Conservation (phyloP, 2,329 filamentous ascomycete species). For the Stachybotrys echinatus region DNA sequence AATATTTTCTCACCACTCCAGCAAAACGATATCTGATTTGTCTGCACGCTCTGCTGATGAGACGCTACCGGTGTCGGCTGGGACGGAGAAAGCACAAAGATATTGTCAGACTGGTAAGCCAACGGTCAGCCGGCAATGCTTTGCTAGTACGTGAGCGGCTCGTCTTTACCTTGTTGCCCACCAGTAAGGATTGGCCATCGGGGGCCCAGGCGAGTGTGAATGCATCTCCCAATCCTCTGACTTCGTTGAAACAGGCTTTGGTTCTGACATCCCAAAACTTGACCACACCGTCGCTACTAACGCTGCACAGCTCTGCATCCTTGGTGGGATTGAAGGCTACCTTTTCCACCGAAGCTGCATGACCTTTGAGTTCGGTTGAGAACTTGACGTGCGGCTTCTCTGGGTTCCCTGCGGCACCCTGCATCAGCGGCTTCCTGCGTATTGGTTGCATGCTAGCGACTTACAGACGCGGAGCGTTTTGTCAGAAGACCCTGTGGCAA, state of each 20-base stretch:
- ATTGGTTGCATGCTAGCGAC: constrained; percentile 17
- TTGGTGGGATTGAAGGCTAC: constrained; percentile 74
- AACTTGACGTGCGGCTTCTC: constrained; percentile 69
- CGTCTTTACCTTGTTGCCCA: constrained; percentile 62
- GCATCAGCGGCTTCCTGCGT: not conserved
- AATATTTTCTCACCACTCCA: constrained; percentile 69
- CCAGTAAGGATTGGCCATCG: constrained; percentile 63
- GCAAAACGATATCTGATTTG: constrained; percentile 70
- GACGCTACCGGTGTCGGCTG: constrained; percentile 50
- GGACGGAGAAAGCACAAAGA: constrained; percentile 58
- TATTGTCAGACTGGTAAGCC: constrained; percentile 47
- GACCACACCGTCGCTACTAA: constrained; percentile 67
- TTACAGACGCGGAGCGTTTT: constrained; percentile 68
- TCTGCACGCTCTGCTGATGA: constrained; percentile 58
- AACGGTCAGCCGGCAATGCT: not conserved
- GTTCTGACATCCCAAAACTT: constrained; percentile 77
- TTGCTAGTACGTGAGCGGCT: not conserved
- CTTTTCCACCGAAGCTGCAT: constrained; percentile 62
- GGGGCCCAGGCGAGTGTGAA: constrained; percentile 72
- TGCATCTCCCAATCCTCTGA: constrained; percentile 60
- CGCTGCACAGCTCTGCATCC: constrained; percentile 71
- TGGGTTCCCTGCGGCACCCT: constrained; percentile 56
- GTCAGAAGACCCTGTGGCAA: constrained; percentile 75
- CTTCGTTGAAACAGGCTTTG: constrained; percentile 64
- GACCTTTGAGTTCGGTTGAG: constrained; percentile 70